These are phyloP conservation scores for Scleromitrula shiraiana DNA, from an alignment of 2,329 filamentous ascomycete genomes.

Conservation along the genomic window DNA sequence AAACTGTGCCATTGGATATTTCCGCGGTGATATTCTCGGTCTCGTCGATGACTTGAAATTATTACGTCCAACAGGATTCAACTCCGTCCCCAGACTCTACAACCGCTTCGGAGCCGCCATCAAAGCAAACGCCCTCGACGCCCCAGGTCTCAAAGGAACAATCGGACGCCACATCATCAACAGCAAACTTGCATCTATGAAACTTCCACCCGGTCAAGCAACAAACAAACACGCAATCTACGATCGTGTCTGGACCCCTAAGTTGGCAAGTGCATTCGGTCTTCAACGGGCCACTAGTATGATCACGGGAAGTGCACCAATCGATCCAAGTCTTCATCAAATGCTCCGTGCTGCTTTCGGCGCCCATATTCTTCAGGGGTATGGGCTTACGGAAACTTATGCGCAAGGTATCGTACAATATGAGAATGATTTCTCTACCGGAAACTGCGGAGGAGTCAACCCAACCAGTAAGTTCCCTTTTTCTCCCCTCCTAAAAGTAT, in stretches of 20 bases:
- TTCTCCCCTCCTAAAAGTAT: background rate
- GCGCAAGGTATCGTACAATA: conserved; percentile 66
- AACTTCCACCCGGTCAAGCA: conserved; percentile 62
- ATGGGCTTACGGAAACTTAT: conserved; percentile 90
- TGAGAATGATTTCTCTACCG: conserved; percentile 61
- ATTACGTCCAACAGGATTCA: conserved; percentile 72
- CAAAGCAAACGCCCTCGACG: conserved; percentile 68
- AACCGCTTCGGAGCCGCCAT: conserved; percentile 85
- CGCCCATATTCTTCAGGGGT: conserved; percentile 76
- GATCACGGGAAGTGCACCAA: conserved; percentile 82
- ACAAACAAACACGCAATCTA: conserved; percentile 71
- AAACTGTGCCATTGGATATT: conserved; percentile 77
- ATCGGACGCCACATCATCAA: conserved; percentile 73
- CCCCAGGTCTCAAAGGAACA: conserved; percentile 70
- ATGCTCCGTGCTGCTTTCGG: conserved; percentile 81
- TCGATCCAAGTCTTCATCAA: conserved; percentile 80
- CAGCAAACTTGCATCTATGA: conserved; percentile 73
- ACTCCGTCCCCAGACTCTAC: conserved; percentile 84
- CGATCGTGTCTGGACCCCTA: conserved; percentile 84
- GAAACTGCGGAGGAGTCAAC: conserved; percentile 72
- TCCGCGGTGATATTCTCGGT: conserved; percentile 81
- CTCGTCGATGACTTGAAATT: conserved; percentile 88
- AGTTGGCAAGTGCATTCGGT: conserved; percentile 76
- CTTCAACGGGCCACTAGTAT: conserved; percentile 65
- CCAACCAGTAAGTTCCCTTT: conserved; percentile 28